Conservation (phyloP, 768 basidiomycete genomes). For the Mycena capillaripes region DNA sequence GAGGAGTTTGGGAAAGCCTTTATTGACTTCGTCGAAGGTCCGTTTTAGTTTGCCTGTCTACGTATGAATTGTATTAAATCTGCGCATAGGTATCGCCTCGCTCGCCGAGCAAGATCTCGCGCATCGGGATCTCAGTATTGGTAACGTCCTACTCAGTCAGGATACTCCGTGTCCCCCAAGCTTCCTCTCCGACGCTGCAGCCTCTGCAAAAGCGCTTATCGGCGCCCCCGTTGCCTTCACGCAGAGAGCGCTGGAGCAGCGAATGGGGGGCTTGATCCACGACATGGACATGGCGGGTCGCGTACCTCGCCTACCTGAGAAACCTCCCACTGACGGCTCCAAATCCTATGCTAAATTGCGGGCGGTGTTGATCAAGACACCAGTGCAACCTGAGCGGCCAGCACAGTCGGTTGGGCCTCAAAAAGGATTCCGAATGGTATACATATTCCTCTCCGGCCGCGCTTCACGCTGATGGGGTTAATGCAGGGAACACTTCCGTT, state of each 20-base stretch:
- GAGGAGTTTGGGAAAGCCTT: slow-evolving; percentile 18
- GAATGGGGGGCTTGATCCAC: slow-evolving; percentile 11
- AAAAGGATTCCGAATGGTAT: slow-evolving; percentile 22
- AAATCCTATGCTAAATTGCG: not conserved
- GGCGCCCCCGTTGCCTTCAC: slow-evolving; percentile 4
- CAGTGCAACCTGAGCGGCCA: not conserved
- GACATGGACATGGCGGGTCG: slow-evolving; percentile 28
- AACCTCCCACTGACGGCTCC: not conserved
- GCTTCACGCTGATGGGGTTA: slow-evolving; percentile 20
- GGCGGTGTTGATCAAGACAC: not conserved
- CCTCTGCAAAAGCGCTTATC: slow-evolving; percentile 4
- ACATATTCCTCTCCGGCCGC: not conserved
- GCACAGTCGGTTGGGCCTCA: not conserved
- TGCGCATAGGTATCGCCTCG: slow-evolving; percentile 11
- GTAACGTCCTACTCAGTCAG: slow-evolving; percentile 16
- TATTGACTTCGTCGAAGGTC: slow-evolving; percentile 9
- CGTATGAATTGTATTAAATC: not conserved
- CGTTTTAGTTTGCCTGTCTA: slow-evolving; percentile 12
- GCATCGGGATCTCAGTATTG: slow-evolving; percentile 24
- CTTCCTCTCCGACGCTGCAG: slow-evolving; percentile 20
- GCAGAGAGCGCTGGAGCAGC: slow-evolving; percentile 14
- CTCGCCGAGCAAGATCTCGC: slow-evolving; percentile 8
- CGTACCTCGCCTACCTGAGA: not conserved
- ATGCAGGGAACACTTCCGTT: slow-evolving; percentile 27
- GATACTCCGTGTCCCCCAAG: slow-evolving; percentile 3